A percentile compares a stretch with the other conserved stretches of the same genome.
phyloP scores from a whole-genome alignment of 2,329 filamentous ascomycete species.

The Parascedosporium putredinis region DNA sequence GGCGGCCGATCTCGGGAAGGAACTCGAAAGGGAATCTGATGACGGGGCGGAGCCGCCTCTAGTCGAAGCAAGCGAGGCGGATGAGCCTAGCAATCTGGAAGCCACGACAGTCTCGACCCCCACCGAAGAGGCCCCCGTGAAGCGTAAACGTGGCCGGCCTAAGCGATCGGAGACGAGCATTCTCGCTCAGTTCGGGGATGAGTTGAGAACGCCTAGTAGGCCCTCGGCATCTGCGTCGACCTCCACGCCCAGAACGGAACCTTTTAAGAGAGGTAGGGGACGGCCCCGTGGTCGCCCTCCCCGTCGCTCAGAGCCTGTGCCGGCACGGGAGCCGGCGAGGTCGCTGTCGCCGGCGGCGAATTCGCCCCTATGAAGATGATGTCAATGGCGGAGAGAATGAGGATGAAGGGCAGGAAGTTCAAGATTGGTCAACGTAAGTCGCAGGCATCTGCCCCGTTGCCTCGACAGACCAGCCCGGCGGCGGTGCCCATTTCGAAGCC shows the following conservation, averaged over 20 bases:
- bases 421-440: conserved; percentile 32
- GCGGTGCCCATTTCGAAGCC: background rate
- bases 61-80: background rate
- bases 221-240: background rate
- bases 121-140: background rate
- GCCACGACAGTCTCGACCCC: background rate
- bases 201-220: background rate
- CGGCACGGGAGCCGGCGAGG: background rate
- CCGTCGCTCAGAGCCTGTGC: conserved; percentile 1
- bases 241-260: background rate
- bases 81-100: background rate
- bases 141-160: conserved; percentile 6
- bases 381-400: conserved; percentile 49
- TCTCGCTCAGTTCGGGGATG: background rate
- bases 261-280: background rate
- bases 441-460: background rate
- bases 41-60: background rate
- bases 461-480: background rate
- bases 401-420: conserved; percentile 40
- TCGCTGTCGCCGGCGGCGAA: background rate
- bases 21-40: background rate
- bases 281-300: background rate
- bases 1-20: conserved; percentile 1
- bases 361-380: conserved; percentile 18
- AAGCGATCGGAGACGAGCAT: conserved; percentile 9